phyloP scores from a whole-genome alignment of 805 yeast genomes.

The Starmerella floris region DNA sequence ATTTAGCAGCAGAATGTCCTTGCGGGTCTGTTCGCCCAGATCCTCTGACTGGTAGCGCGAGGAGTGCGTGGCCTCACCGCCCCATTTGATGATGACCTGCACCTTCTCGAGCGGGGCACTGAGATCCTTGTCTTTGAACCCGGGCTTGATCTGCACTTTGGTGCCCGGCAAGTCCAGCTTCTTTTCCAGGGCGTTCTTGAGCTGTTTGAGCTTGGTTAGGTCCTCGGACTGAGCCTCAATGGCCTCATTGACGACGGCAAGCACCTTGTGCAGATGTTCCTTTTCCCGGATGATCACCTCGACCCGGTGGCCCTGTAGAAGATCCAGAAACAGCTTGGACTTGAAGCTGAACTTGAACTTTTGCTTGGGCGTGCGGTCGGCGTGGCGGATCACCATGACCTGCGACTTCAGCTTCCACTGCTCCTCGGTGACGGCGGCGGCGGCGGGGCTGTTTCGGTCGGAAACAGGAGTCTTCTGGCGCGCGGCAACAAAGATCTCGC shows the following conservation, averaged over 20 bases:
- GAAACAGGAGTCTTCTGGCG: conserved; percentile 28
- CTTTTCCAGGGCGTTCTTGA: conserved; percentile 73
- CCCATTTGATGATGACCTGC: conserved; percentile 94
- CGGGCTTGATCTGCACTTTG: conserved; percentile 87
- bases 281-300: conserved; percentile 91
- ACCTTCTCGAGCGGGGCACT: conserved; percentile 70
- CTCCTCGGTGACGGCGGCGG: conserved; percentile 33
- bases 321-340: conserved; percentile 69
- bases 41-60: conserved; percentile 90
- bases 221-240: conserved; percentile 67
- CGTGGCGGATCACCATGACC: conserved; percentile 87
- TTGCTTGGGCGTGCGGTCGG: conserved; percentile 97
- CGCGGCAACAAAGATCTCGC: conserved; percentile 59
- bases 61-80: conserved; percentile 98
- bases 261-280: conserved; percentile 69
- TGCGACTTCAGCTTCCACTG: conserved; percentile 95
- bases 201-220: conserved; percentile 54
- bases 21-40: conserved; percentile 90
- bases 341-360: conserved; percentile 91
- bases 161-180: conserved; percentile 90
- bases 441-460: conserved; percentile 8
- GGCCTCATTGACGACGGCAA: conserved; percentile 73
- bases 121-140: conserved; percentile 28
- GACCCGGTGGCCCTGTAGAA: conserved; percentile 86
- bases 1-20: conserved; percentile 75